Conservation (phyloP, 2,329 filamentous ascomycete species). For the Xylaria arbuscula region DNA sequence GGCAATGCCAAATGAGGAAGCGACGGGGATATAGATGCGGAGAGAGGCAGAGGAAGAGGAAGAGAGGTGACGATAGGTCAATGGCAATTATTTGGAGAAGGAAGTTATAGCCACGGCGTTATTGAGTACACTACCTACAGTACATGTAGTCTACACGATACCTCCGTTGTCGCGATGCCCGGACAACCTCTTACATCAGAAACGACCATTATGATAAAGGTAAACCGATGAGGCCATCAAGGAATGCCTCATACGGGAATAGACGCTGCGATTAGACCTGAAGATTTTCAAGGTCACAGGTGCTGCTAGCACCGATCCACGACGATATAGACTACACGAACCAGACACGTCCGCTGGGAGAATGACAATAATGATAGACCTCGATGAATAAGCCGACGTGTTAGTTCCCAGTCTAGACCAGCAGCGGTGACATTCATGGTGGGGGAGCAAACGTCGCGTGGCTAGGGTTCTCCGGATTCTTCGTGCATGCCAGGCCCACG, state of each 20-base stretch:
- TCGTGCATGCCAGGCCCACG: slow-evolving; percentile 23
- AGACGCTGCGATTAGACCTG: neutral
- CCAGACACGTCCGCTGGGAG: neutral
- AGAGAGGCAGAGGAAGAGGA: neutral
- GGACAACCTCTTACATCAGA: neutral
- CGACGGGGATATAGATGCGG: slow-evolving; percentile 11
- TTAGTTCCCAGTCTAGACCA: slow-evolving; percentile 32
- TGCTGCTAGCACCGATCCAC: slow-evolving; percentile 23
- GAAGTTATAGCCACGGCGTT: slow-evolving; percentile 24
- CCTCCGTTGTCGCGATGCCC: slow-evolving; percentile 4
- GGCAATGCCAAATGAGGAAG: slow-evolving; percentile 21
- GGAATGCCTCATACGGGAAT: slow-evolving; percentile 11
- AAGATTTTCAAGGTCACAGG: slow-evolving; percentile 18
- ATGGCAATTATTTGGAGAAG: slow-evolving; percentile 30
- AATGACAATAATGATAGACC: slow-evolving; percentile 12
- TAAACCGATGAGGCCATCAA: slow-evolving; percentile 18
- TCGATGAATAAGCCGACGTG: slow-evolving; percentile 1
- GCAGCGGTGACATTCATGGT: slow-evolving; percentile 21
- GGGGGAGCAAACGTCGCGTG: slow-evolving; percentile 26
- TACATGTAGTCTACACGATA: slow-evolving; percentile 16
- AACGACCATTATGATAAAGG: slow-evolving; percentile 12
- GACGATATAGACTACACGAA: neutral
- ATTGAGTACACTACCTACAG: neutral
- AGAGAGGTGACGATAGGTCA: slow-evolving; percentile 22
- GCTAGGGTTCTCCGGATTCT: slow-evolving; percentile 37